Conservation (phyloP, 1,284 basidiomycete species). For the Chalciporus sp. region DNA sequence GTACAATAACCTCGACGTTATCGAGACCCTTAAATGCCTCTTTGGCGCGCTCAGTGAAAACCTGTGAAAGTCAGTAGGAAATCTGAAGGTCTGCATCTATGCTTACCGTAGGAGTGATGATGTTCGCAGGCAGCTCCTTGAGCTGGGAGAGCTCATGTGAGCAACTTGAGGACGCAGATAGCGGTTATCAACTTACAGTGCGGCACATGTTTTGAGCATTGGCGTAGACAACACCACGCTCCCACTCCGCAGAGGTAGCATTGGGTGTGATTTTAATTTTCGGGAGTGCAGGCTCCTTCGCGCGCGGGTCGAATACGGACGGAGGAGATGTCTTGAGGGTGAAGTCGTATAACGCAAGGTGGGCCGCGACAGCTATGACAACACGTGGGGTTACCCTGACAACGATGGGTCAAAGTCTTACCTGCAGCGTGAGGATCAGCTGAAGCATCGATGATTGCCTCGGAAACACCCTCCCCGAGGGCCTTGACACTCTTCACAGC, state of each 20-base stretch:
- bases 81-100: not conserved
- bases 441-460: constrained; percentile 63
- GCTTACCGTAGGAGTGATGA: constrained; percentile 75
- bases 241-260: constrained; percentile 59
- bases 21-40: constrained; percentile 68
- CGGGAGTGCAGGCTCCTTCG: constrained; percentile 48
- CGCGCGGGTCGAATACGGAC: constrained; percentile 59
- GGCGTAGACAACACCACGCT: constrained; percentile 71
- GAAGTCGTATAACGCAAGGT: constrained; percentile 75
- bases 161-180: not conserved
- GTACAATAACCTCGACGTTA: constrained; percentile 73
- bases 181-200: constrained; percentile 52
- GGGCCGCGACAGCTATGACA: constrained; percentile 69
- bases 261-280: constrained; percentile 52
- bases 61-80: constrained; percentile 37
- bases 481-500: constrained; percentile 66
- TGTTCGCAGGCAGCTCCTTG: constrained; percentile 84
- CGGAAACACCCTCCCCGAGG: constrained; percentile 57
- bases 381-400: not conserved
- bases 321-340: constrained; percentile 72
- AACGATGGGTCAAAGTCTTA: constrained; percentile 35
- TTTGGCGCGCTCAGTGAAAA: constrained; percentile 73
- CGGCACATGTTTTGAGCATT: constrained; percentile 84
- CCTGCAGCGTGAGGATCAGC: constrained; percentile 75
- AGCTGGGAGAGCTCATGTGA: constrained; percentile 45